Percentiles rank a stretch among this genome's conserved stretches.
Evolutionary conservation across 345 rosid species (phyloP).

Genomic region (Anastatica hierochuntica): DNA sequence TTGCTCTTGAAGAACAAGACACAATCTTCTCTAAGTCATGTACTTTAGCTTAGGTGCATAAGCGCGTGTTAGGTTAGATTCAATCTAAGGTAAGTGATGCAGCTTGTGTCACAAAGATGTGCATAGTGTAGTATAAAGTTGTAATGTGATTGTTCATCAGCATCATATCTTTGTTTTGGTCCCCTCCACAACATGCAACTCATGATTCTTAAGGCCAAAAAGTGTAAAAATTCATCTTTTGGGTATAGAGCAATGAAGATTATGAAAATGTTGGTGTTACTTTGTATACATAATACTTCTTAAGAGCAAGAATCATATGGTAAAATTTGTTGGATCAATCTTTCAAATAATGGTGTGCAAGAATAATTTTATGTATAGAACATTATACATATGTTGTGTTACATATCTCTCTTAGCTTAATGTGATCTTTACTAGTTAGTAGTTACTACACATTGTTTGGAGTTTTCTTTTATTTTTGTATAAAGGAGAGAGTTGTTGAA

Average conservation of each 20-base stretch:
- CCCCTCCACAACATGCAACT: slow-evolving; percentile 7
- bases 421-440: background rate
- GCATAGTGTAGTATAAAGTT: slow-evolving; percentile 2
- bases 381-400: background rate
- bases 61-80: slow-evolving; percentile 20
- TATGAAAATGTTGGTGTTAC: background rate
- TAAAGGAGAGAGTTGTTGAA: slow-evolving; percentile 14
- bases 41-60: slow-evolving; percentile 1
- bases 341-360: background rate
- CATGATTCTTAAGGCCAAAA: background rate
- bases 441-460: background rate
- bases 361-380: background rate
- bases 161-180: slow-evolving; percentile 1
- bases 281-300: too few species aligned
- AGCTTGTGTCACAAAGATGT: slow-evolving; percentile 12
- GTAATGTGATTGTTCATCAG: slow-evolving; percentile 1
- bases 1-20: slow-evolving; percentile 5
- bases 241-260: background rate
- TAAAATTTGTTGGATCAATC: too few species aligned
- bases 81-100: slow-evolving; percentile 12
- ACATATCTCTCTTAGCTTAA: background rate
- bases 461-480: background rate
- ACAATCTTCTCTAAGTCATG: background rate
- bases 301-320: background rate
- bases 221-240: background rate